Base-by-base conservation (phyloP, 441 rosid genomes). In the Sinapis alba region DNA sequence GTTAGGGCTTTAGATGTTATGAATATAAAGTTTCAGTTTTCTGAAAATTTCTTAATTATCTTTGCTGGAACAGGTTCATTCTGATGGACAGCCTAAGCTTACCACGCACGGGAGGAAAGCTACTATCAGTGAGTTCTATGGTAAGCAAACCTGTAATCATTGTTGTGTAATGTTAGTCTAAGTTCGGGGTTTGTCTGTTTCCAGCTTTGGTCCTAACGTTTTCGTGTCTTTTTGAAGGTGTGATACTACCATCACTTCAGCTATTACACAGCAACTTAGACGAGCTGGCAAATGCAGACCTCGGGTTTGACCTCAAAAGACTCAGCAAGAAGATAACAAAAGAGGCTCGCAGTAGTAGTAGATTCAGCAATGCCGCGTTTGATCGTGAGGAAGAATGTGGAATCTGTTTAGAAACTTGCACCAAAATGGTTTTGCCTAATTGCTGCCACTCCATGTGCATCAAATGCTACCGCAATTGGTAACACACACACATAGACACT, bases 361-460 rank as follows among this genome's bases (percentile, higher is more conserved):
- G 83, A 83, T 79, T 85, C 68, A 63, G 79, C 67, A 84, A 79
- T 74, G 38, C 80, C 3, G 94, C 86, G 76, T 71, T 83, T 54
- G 97, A 93, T 60, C 89, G 96, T 73, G 99, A 96, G 81, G 93
- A 91, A 53, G 99, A 95, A 81, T 95, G 99, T 19, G 99, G 97
- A 68, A 95, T 95, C 78, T 95, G 99, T 84, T 83, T 95, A 78
- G 98, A 91, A 84, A 92, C 97, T 64, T 95, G 97, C 84, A 85
- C 97, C 62, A 93, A 91, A 77, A 87, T 95, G 89, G 99, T 93
- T 69, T 74, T 93, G 61, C 99, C 99, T 4, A 90, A 86, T 83
- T 95, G 99, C 78, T 95, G 95, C 61, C 99, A 95, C 75, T 89
- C 95, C n/a, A 91, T 95, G 95, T 93, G 99, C 90, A 91, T 96